These are phyloP conservation scores for Aspergillus jensenii DNA, from an alignment of 2,329 filamentous ascomycete genomes.

Conservation along the genomic window DNA sequence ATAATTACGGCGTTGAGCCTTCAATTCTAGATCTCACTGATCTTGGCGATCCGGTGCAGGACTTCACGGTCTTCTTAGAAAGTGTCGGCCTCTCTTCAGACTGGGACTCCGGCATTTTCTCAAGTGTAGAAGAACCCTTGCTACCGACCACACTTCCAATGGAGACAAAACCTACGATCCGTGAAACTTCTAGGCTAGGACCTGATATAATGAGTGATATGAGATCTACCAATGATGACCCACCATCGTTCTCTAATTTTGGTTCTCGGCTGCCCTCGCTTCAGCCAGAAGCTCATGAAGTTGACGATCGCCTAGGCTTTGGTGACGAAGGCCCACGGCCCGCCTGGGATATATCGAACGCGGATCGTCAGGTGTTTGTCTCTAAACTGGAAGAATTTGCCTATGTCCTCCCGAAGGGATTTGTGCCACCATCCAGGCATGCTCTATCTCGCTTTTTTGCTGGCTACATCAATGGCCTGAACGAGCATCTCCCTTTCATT, in stretches of 20 bases:
- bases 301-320: slow-evolving; percentile 43
- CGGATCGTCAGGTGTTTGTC: slow-evolving; percentile 46
- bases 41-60: slow-evolving; percentile 49
- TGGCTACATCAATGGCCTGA: slow-evolving; percentile 53
- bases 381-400: slow-evolving; percentile 48
- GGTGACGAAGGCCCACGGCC: slow-evolving; percentile 44
- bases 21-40: slow-evolving; percentile 48
- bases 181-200: slow-evolving; percentile 38
- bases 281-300: slow-evolving; percentile 47
- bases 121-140: slow-evolving; percentile 41
- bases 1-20: slow-evolving; percentile 45
- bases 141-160: slow-evolving; percentile 37
- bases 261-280: slow-evolving; percentile 49
- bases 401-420: slow-evolving; percentile 47
- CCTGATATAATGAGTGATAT: slow-evolving; percentile 41
- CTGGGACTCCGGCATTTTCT: slow-evolving; percentile 50
- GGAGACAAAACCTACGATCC: slow-evolving; percentile 34
- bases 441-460: slow-evolving; percentile 51
- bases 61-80: slow-evolving; percentile 50
- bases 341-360: slow-evolving; percentile 49
- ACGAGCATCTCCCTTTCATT: slow-evolving; percentile 54
- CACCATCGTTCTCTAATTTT: slow-evolving; percentile 49
- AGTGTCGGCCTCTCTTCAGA: slow-evolving; percentile 51
- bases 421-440: slow-evolving; percentile 50
- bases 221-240: slow-evolving; percentile 40